Evolutionary conservation across 139 green algal genomes (phyloP).

Genomic region (Picochlorum costavermella): DNA sequence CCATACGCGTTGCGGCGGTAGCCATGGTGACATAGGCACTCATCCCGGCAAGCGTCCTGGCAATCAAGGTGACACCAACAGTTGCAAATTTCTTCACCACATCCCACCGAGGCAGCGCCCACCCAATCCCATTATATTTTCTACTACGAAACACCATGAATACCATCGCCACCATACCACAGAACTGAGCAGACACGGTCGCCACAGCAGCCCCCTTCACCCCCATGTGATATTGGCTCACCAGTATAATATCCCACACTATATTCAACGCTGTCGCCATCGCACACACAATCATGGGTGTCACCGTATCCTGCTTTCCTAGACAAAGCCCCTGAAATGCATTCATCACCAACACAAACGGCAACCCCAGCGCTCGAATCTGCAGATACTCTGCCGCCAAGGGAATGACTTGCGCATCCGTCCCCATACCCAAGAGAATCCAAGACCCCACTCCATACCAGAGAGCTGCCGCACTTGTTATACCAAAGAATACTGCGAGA

Average conservation of each 20-base stretch:
- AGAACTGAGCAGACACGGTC: conserved; percentile 40
- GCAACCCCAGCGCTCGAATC: conserved; percentile 46
- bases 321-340: conserved; percentile 54
- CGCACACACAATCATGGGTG: conserved; percentile 42
- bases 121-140: conserved; percentile 6
- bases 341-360: conserved; percentile 46
- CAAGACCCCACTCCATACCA: conserved; percentile 27
- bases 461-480: conserved; percentile 15
- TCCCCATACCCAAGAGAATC: conserved; percentile 27
- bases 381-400: conserved; percentile 22
- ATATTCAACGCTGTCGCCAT: conserved; percentile 40
- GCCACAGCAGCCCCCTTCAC: conserved; percentile 30
- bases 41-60: conserved; percentile 46
- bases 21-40: conserved; percentile 35
- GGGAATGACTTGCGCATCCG: conserved; percentile 23
- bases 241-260: conserved; percentile 38
- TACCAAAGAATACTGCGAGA: conserved; percentile 26
- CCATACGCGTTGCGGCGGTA: conserved; percentile 30
- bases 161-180: neutral
- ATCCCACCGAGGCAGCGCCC: conserved; percentile 15
- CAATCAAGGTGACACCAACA: conserved; percentile 36
- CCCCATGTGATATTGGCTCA: conserved; percentile 22
- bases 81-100: conserved; percentile 11
- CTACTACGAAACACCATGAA: conserved; percentile 15
- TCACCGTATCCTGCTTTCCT: conserved; percentile 53